Percentiles rank a stretch among this genome's conserved stretches.
Evolutionary conservation across 2,329 filamentous ascomycete species (phyloP).

Genomic region (Clarireedia monteithiana): DNA sequence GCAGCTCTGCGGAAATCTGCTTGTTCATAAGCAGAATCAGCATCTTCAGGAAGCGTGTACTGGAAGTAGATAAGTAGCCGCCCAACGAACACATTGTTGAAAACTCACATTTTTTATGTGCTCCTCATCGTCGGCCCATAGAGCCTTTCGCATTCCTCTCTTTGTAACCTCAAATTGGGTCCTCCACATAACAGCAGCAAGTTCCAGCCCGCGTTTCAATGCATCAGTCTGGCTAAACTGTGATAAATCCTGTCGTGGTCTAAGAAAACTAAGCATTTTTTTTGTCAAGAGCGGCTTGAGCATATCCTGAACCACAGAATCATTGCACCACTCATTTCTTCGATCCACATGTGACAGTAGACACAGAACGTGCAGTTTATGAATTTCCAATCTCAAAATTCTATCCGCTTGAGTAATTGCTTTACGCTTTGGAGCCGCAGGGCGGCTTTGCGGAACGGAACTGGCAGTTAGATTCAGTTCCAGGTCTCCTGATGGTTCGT

Average conservation of each 20-base stretch:
- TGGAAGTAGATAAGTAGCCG: constrained; percentile 19
- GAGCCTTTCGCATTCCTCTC: constrained; percentile 58
- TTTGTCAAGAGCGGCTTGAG: constrained; percentile 58
- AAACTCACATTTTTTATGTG: constrained; percentile 48
- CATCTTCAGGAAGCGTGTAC: constrained; percentile 22
- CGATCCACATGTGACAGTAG: constrained; percentile 69
- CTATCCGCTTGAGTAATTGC: constrained; percentile 47
- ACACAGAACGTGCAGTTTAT: constrained; percentile 80
- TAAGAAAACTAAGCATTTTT: constrained; percentile 59
- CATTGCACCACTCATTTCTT: constrained; percentile 87
- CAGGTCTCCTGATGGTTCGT: constrained; percentile 24
- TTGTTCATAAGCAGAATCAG: constrained; percentile 61
- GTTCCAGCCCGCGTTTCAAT: constrained; percentile 70
- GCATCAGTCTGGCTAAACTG: constrained; percentile 72
- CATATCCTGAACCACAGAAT: constrained; percentile 56
- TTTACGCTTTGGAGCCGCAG: constrained; percentile 31
- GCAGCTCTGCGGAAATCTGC: constrained; percentile 66
- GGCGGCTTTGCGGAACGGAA: constrained; percentile 12
- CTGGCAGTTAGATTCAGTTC: constrained; percentile 29
- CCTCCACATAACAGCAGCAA: constrained; percentile 59
- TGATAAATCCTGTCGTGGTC: constrained; percentile 56
- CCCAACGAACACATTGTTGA: background rate
- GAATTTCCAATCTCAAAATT: constrained; percentile 59
- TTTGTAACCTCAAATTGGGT: constrained; percentile 64
- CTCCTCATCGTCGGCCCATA: constrained; percentile 66